Evolutionary conservation across 179 eudicot genomes (phyloP).

Genomic region (Drosera spatulata): DNA sequence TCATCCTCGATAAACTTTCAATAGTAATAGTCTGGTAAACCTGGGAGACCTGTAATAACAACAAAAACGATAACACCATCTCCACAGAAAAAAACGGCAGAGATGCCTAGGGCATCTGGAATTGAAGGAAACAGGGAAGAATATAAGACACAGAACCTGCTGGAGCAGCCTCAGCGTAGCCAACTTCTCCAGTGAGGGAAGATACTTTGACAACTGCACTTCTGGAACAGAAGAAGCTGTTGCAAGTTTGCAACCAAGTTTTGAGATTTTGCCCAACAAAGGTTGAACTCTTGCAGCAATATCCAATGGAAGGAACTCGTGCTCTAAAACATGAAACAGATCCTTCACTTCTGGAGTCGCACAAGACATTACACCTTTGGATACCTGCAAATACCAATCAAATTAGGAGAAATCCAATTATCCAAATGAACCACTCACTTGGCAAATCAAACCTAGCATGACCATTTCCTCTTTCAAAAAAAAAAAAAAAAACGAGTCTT

Average conservation of each 20-base stretch:
- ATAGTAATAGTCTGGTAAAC: constrained; percentile 78
- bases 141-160: constrained; percentile 39
- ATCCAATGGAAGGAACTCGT: constrained; percentile 64
- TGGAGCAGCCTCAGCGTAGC: constrained; percentile 84
- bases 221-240: constrained; percentile 88
- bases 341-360: constrained; percentile 90
- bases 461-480: not conserved
- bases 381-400: constrained; percentile 24
- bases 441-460: too few species aligned
- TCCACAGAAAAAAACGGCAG: not conserved
- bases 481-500: constrained; percentile 15
- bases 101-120: not conserved
- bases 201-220: constrained; percentile 66
- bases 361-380: constrained; percentile 82
- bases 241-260: constrained; percentile 75
- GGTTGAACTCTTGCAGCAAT: constrained; percentile 62
- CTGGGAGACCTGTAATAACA: constrained; percentile 51
- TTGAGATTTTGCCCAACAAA: constrained; percentile 56
- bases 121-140: not conserved
- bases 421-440: too few species aligned
- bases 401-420: not conserved
- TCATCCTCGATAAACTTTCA: constrained; percentile 49
- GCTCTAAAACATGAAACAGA: constrained; percentile 71
- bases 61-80: constrained; percentile 2
- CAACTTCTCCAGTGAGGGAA: constrained; percentile 62